A percentile compares a stretch with the other conserved stretches of the same genome.
These are phyloP conservation scores for Hymenoscyphus fructigenus DNA, from an alignment of 2,329 filamentous ascomycete genomes.

Conservation along the genomic window DNA sequence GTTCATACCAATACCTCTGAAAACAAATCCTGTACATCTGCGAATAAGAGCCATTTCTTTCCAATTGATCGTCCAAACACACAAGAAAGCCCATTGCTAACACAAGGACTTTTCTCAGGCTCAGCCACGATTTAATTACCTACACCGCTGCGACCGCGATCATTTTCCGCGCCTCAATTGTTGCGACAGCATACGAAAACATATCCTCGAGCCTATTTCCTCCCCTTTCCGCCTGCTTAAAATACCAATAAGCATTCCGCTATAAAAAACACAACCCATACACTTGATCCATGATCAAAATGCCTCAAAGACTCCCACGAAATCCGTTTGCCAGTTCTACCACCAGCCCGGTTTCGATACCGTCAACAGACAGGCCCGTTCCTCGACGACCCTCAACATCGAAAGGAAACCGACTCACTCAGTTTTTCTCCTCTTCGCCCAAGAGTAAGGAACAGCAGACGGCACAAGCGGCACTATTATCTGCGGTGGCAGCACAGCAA, in stretches of 20 bases:
- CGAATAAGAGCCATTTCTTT: neutral
- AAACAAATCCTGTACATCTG: neutral
- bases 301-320: slow-evolving; percentile 39
- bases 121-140: slow-evolving; percentile 10
- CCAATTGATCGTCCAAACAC: slow-evolving; percentile 18
- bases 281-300: slow-evolving; percentile 28
- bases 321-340: slow-evolving; percentile 38
- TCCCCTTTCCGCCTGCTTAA: slow-evolving; percentile 14
- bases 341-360: slow-evolving; percentile 30
- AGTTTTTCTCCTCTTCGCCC: slow-evolving; percentile 79
- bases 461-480: slow-evolving; percentile 66
- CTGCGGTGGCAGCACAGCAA: slow-evolving; percentile 61
- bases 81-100: slow-evolving; percentile 5
- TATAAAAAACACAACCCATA: neutral
- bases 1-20: neutral
- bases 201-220: slow-evolving; percentile 14
- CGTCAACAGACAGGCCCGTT: slow-evolving; percentile 31
- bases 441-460: slow-evolving; percentile 69
- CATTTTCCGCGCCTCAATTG: slow-evolving; percentile 19
- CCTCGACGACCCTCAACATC: slow-evolving; percentile 57
- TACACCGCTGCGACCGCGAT: slow-evolving; percentile 19
- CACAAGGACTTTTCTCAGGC: neutral
- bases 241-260: slow-evolving; percentile 12
- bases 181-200: slow-evolving; percentile 19
- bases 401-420: slow-evolving; percentile 74